Evolutionary conservation across 345 rosid genomes (phyloP).

Genomic region (Aurinia saxatilis): DNA sequence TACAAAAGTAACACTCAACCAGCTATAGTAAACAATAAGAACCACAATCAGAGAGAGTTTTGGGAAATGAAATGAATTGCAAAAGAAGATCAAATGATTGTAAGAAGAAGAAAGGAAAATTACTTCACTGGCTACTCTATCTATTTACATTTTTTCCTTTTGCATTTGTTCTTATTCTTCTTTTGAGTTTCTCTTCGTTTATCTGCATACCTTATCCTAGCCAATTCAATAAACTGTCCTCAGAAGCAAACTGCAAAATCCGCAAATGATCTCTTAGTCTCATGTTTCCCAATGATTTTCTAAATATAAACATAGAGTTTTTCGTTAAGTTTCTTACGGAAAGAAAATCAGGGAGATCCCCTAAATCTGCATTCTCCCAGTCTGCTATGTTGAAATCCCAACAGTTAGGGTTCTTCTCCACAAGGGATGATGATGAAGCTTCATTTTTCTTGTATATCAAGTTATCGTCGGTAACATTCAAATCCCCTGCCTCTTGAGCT

Average conservation of each 20-base stretch:
- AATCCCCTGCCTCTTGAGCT: conserved; percentile 44
- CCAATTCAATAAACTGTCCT: conserved; percentile 53
- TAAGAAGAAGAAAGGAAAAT: too few relatives aligned
- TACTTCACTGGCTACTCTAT: too few relatives aligned
- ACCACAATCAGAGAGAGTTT: too few relatives aligned
- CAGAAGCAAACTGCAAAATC: conserved; percentile 63
- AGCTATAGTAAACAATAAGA: too few relatives aligned
- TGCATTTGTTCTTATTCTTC: too few relatives aligned
- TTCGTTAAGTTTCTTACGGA: conserved; percentile 37
- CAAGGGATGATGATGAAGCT: conserved; percentile 25
- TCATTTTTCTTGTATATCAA: conserved; percentile 34
- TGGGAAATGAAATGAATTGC: too few relatives aligned
- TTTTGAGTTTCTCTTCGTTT: too few relatives aligned
- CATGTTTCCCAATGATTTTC: neutral
- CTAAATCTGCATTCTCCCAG: conserved; percentile 46
- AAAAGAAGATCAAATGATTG: too few relatives aligned
- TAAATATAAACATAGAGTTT: neutral
- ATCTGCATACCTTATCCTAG: conserved; percentile 3
- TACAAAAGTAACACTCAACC: too few relatives aligned
- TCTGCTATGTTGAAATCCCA: neutral
- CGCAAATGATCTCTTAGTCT: neutral
- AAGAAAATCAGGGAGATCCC: conserved; percentile 59
- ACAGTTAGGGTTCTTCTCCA: conserved; percentile 8
- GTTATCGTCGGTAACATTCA: conserved; percentile 32
- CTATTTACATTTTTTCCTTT: too few relatives aligned